phyloP scores from a whole-genome alignment of 2,329 filamentous ascomycete species.

The Pseudocercospora fuligena region DNA sequence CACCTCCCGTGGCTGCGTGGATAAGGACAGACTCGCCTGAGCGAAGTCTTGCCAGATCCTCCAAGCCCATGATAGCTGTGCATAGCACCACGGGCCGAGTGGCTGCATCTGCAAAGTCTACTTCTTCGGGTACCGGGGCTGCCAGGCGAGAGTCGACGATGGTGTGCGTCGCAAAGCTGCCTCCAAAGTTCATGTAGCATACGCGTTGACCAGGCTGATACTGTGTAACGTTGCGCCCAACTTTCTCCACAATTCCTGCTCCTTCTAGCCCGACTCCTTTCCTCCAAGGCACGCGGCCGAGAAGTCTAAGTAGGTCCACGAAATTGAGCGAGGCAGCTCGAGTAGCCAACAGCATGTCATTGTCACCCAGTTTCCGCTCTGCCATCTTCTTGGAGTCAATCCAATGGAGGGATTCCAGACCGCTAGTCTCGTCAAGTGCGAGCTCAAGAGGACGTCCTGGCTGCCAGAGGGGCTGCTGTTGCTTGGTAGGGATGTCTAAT shows the following conservation, averaged over 20 bases:
- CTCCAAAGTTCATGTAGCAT: neutral
- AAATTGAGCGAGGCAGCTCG: constrained; percentile 28
- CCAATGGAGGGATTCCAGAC: neutral
- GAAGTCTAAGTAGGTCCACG: constrained; percentile 10
- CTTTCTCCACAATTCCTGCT: constrained; percentile 36
- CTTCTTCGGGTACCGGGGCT: too few species aligned
- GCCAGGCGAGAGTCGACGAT: too few species aligned
- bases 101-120: too few species aligned
- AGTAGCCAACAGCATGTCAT: constrained; percentile 11
- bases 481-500: too few species aligned
- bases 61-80: too few species aligned
- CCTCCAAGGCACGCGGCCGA: constrained; percentile 2
- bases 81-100: too few species aligned
- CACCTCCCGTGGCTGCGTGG: constrained; percentile 37
- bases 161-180: neutral
- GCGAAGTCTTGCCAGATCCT: constrained; percentile 22
- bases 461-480: too few species aligned
- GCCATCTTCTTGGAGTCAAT: too few species aligned
- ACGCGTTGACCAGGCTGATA: constrained; percentile 35
- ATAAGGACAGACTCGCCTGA: constrained; percentile 43
- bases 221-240: constrained; percentile 28
- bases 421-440: neutral
- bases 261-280: constrained; percentile 43
- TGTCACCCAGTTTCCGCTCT: neutral
- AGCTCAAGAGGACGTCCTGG: neutral